Conservation (phyloP, 2,329 filamentous ascomycete genomes). For the Talaromyces piceae region DNA sequence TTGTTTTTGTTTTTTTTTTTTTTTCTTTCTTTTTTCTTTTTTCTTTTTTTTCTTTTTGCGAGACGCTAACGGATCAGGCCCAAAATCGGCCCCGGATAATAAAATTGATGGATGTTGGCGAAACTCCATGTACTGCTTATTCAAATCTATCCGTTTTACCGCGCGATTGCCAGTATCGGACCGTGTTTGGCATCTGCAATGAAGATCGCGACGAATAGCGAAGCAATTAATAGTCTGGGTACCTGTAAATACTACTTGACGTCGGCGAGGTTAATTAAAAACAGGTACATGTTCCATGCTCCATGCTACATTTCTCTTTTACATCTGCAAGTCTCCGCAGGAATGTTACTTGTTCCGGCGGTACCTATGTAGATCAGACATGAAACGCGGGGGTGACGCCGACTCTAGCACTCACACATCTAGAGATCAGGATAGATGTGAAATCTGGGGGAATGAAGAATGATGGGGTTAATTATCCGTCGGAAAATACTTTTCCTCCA, state of each 20-base stretch:
- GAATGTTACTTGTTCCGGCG: not conserved
- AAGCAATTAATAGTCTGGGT: too few species aligned
- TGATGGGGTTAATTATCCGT: too few species aligned
- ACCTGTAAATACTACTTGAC: too few species aligned
- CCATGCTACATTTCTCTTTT: too few species aligned
- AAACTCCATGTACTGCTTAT: too few species aligned
- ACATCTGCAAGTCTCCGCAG: not conserved
- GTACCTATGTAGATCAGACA: not conserved
- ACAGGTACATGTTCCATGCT: too few species aligned
- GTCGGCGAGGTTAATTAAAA: too few species aligned
- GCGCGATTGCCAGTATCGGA: too few species aligned
- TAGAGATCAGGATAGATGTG: too few species aligned
- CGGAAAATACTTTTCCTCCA: too few species aligned
- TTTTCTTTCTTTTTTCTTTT: not conserved
- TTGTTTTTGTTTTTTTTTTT: not conserved
- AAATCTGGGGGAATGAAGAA: too few species aligned
- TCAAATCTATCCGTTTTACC: not conserved
- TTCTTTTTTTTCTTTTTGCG: not conserved
- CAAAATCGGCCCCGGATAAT: slow-evolving; percentile 30
- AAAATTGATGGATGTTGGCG: not conserved
- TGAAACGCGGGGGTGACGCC: not conserved
- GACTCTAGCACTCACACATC: not conserved
- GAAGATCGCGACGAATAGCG: not conserved
- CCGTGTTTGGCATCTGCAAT: not conserved
- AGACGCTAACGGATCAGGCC: slow-evolving; percentile 13